Conservation (phyloP, 2,329 filamentous ascomycete species). For the Lachnellula occidentalis region DNA sequence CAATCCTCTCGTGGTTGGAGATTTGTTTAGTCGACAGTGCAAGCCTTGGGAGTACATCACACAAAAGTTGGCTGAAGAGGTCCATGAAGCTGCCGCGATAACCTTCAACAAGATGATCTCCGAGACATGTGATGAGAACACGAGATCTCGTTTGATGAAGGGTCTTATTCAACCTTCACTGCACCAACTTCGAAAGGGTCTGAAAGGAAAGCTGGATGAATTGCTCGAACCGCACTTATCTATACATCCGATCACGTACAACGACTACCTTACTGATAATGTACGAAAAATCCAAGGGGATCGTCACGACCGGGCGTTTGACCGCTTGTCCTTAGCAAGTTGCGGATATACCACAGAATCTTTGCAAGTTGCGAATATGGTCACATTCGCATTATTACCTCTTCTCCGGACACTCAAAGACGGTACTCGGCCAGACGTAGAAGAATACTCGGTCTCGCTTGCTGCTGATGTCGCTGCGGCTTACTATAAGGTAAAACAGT, state of each 20-base stretch:
- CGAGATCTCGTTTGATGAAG: conserved; percentile 8
- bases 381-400: background rate
- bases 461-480: conserved; percentile 8
- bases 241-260: conserved; percentile 10
- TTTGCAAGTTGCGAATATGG: background rate
- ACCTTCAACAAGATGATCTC: conserved; percentile 2
- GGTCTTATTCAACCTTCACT: conserved; percentile 2
- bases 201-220: background rate
- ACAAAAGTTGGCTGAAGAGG: conserved; percentile 3
- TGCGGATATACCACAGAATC: background rate
- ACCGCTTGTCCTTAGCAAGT: background rate
- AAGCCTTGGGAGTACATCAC: conserved; percentile 8
- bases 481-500: conserved; percentile 3
- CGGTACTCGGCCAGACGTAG: conserved; percentile 4
- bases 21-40: conserved; percentile 13
- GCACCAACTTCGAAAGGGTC: background rate
- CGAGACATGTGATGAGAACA: conserved; percentile 5
- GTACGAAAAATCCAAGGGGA: conserved; percentile 3
- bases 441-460: conserved; percentile 5
- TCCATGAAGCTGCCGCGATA: conserved; percentile 4
- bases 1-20: conserved; percentile 14
- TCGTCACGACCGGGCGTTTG: background rate
- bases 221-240: conserved; percentile 3
- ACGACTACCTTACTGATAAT: conserved; percentile 5
- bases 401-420: background rate